Base-by-base conservation (phyloP, 2,329 filamentous ascomycete species). In the Sarocladium oryzae region DNA sequence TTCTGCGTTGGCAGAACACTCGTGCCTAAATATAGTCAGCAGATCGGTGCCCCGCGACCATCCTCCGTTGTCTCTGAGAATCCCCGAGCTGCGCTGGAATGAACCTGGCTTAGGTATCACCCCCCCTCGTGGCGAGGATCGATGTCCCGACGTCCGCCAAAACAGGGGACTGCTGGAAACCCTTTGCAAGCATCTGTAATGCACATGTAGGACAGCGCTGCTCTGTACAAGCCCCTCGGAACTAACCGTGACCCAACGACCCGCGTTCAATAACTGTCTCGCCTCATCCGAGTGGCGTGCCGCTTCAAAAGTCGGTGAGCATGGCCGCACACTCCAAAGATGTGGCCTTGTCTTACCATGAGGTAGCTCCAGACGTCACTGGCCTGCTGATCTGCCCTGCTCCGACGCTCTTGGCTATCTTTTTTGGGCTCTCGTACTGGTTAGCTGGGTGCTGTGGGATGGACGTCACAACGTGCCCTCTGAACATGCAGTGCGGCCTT, bases 291-390 rank as follows among this genome's bases (percentile, higher is more conserved):
- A 48, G 43, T 48, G 43, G 43, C 43, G 43, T 33, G 16, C 43
- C 40, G 40, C 40, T 15, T 26, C 26, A 45, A 45, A 48, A 48
- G 43, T 48, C 43, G 43, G 43, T 48, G 43, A 48, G 43, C 16
- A 41, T 9, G 18, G 21, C 18, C 18, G 18, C 37, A n/a, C n/a
- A n/a, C n/a, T n/a, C n/a, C n/a, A n/a, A n/a, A n/a, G n/a, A n/a
- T n/a, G 37, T 26, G 16, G 15, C 10, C 33, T 16, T 36, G 33
- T 36, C n/a, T 36, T 36, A 36, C 33, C 33, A 13, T 36, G 33
- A 36, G 33, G 33, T 18, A 36, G 33, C 11, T 16, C 11, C 15
- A 6, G 33, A 36, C 15, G 4, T 10, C 37, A 24, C 13, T 20
- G 37, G 11, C 10, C 30, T n/a, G n/a, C n/a, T n/a, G n/a, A n/a